Evolutionary conservation across 768 basidiomycete genomes (phyloP), one percentile per base, ranked within the genome.

Genomic region (Agaricus sinodeliciosus): DNA sequence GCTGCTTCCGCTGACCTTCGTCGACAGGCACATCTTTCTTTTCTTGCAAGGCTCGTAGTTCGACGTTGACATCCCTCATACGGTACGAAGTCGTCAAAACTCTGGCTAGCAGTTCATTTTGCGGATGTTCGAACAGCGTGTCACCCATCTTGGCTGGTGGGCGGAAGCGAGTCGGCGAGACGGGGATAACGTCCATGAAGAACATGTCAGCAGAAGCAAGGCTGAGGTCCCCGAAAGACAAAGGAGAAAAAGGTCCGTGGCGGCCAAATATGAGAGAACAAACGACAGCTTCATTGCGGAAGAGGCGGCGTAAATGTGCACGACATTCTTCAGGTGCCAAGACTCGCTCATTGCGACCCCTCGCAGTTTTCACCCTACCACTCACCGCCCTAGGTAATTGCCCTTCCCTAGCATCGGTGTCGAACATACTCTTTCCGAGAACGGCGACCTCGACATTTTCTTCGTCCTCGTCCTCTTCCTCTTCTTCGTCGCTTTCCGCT

Each of bases 111-210:
- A 95, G 80, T 60, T 92, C 88, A 65, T 99, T 99, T 60, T 98
- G 95, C 0, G 93, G 83, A 69, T 97, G 94, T 64, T 99, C 96
- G 67, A 98, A 97, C 0, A 96, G 75, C 41, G 83, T 85, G 50
- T 94, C 96, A 49, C 84, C 90, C 85, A 98, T 80, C 63, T 84
- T 87, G 2, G 91, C 80, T 2, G 96, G 89, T 3, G 96, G 96
- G 43, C 96, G 84, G 76, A 98, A 99, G 34, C 95, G 89, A 6
- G 92, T 95, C 13, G 96, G 96, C 13, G 94, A 80, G 16, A 98
- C 89, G 27, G 92, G 84, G 18, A 99, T 67, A 48, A 90, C 92
- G 31, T 94, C 90, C 73, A 97, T 74, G 76, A 99, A 99, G 69
- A 98, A 98, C 81, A 98, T 93, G 65, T 98, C 96, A 41, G 94